phyloP scores from a whole-genome alignment of 2,329 filamentous ascomycete genomes.

The Harringtonia aguacate region DNA sequence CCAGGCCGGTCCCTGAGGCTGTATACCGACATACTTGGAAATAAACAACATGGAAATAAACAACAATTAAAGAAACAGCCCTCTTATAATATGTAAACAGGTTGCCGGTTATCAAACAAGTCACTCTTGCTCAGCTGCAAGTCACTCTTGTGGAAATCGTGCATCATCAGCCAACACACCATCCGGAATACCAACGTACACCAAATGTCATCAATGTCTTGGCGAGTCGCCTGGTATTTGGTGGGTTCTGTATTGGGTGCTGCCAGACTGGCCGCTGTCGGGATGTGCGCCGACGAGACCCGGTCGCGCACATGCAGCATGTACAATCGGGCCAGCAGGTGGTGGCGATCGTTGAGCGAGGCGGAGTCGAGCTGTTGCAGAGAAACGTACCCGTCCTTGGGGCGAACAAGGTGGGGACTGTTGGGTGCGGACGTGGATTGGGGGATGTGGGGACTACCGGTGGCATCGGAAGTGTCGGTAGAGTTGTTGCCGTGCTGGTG shows the following conservation, averaged over 20 bases:
- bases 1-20: no score
- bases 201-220: conserved; percentile 32
- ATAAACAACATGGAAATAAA: neutral
- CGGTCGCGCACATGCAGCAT: conserved; percentile 31
- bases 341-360: conserved; percentile 35
- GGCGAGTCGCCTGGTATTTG: conserved; percentile 1
- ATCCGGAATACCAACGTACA: conserved; percentile 45
- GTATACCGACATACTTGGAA: no score
- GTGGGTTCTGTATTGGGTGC: no score
- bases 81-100: conserved; percentile 35
- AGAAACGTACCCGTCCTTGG: neutral
- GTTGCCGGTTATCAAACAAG: conserved; percentile 41
- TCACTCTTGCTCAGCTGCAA: conserved; percentile 42
- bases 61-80: neutral
- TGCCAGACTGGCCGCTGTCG: neutral
- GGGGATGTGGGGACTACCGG: conserved; percentile 10
- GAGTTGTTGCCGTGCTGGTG: neutral
- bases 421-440: no score
- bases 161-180: conserved; percentile 47
- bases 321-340: conserved; percentile 40
- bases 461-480: neutral
- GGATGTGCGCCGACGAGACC: conserved; percentile 16
- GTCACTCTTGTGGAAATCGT: conserved; percentile 46
- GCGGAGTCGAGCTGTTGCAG: conserved; percentile 37
- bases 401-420: conserved; percentile 7